Evolutionary conservation across 2,329 filamentous ascomycete species (phyloP), one percentile per base, ranked within the genome.

Genomic region (Neopestalotiopsis rosae): DNA sequence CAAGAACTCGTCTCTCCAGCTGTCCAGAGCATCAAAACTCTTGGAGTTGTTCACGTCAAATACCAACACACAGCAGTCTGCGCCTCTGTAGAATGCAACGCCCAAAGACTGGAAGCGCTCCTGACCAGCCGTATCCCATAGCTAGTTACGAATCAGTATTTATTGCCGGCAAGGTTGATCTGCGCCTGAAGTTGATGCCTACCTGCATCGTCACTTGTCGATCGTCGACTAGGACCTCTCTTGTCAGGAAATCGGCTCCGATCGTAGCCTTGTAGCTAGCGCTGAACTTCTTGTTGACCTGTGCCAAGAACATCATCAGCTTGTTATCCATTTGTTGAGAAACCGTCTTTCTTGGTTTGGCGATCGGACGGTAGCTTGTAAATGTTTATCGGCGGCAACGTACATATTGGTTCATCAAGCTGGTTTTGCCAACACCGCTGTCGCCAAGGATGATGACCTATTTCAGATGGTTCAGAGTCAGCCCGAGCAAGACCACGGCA

Each of bases 381-480:
- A 38, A 14, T 34, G 34, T 2, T 4, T 13, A 10, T 62, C 10
- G 32, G 32, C 20, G 34, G 20, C n/a, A 66, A 76, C 93, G 82
- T 90, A 98, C 96, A 93, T 98, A 99, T 98, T 99, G 96, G 86
- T 99, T 99, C 96, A 99, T 99, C 89, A 99, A 91, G 84, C 94
- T 98, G 71, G 96, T 99, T 89, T 99, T 99, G 81, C 96, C 96
- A 72, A 99, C 96, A 85, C 96, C 96, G 83, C 95, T 98, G 83
- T 99, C 96, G 77, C 96, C 96, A 76, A 99, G 91, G 84, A 99
- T 98, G 79, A 99, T 99, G 79, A 99, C 95, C 95, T 98, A 77
- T 61, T 72, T 14, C 20, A 7, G 32, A 66, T 30, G 49, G 38
- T n/a, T 4, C 65, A 32, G 61, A 14, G 65, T 70, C 59, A 69